Evolutionary conservation across 2,329 filamentous ascomycete genomes (phyloP).

Genomic region (Aureobasidium uvarum): DNA sequence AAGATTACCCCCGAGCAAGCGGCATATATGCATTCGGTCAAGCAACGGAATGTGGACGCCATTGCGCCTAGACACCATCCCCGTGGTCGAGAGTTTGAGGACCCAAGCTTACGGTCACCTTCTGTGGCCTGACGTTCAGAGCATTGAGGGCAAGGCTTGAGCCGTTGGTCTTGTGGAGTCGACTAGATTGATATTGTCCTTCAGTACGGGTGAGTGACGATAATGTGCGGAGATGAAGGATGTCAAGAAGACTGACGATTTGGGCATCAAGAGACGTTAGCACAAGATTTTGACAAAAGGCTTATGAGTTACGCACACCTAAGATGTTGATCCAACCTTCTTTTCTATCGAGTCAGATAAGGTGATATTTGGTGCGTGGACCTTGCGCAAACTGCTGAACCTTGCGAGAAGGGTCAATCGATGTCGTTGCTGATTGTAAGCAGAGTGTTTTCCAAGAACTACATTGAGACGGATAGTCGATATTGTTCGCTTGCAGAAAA

Average conservation of each 20-base stretch:
- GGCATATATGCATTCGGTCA: no score
- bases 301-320: background rate
- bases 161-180: background rate
- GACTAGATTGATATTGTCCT: background rate
- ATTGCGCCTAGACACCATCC: no score
- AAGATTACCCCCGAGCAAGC: no score
- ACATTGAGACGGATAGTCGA: background rate
- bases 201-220: background rate
- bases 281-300: background rate
- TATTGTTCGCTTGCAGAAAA: background rate
- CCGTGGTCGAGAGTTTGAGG: no score
- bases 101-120: background rate
- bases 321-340: background rate
- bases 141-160: background rate
- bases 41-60: no score
- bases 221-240: background rate
- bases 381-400: slow-evolving; percentile 2
- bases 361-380: background rate
- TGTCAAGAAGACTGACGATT: background rate
- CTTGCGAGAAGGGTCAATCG: background rate
- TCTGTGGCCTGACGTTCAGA: background rate
- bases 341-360: background rate
- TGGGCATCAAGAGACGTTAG: background rate
- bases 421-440: background rate
- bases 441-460: background rate